Conservation (phyloP, 2,329 filamentous ascomycete species). For the Ascochyta rabiei region DNA sequence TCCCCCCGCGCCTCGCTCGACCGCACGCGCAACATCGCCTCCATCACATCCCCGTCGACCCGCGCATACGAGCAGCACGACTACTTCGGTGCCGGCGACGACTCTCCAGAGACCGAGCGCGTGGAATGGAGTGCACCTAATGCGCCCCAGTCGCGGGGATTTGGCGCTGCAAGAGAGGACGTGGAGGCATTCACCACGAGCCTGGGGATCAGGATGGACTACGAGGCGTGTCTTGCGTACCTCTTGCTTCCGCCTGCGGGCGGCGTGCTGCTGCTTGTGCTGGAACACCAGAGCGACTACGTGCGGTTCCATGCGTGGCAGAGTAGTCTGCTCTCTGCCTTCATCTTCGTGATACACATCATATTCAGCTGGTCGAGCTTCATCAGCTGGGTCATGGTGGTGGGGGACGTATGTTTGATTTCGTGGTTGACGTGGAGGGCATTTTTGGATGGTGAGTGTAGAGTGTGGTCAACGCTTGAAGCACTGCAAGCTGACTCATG, state of each 20-base stretch:
- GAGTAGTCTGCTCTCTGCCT: slow-evolving; percentile 80
- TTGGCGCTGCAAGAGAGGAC: slow-evolving; percentile 60
- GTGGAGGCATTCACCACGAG: slow-evolving; percentile 86
- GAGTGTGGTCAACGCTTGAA: too few species aligned
- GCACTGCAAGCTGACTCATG: not conserved
- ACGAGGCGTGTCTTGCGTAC: slow-evolving; percentile 91
- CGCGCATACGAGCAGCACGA: slow-evolving; percentile 49
- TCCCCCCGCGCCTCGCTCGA: slow-evolving; percentile 48
- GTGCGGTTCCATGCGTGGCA: slow-evolving; percentile 99
- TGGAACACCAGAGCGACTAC: slow-evolving; percentile 96
- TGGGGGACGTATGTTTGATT: slow-evolving; percentile 77
- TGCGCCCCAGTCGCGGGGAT: slow-evolving; percentile 6
- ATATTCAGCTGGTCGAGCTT: slow-evolving; percentile 84
- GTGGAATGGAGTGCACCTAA: slow-evolving; percentile 35
- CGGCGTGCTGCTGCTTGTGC: slow-evolving; percentile 79
- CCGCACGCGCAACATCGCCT: slow-evolving; percentile 38
- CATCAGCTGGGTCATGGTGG: slow-evolving; percentile 81
- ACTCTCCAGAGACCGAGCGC: slow-evolving; percentile 31
- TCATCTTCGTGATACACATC: slow-evolving; percentile 73
- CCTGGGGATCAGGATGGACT: slow-evolving; percentile 81
- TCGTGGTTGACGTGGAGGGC: slow-evolving; percentile 77
- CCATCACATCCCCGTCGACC: slow-evolving; percentile 41
- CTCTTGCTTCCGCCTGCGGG: slow-evolving; percentile 83
- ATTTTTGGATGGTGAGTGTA: slow-evolving; percentile 75
- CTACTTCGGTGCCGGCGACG: slow-evolving; percentile 37